phyloP scores from a whole-genome alignment of 1,284 basidiomycete species.

The Rhodotorula sp. region DNA sequence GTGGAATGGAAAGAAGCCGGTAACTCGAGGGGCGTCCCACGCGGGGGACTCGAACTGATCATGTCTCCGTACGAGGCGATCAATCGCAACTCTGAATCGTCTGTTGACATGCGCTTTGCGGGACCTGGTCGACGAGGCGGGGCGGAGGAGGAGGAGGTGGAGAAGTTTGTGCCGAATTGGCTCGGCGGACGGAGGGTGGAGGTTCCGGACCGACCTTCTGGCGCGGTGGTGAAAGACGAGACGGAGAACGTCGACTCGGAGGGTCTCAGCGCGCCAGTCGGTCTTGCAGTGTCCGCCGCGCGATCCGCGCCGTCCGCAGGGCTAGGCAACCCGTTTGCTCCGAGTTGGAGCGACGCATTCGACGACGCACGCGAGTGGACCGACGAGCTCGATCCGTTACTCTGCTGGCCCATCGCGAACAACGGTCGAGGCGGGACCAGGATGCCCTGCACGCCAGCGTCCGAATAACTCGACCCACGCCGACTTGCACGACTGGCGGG shows the following conservation, averaged over 20 bases:
- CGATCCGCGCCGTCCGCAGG: background rate
- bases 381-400: constrained; percentile 16
- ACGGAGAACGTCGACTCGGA: constrained; percentile 11
- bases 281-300: background rate
- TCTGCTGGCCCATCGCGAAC: constrained; percentile 14
- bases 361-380: constrained; percentile 25
- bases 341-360: constrained; percentile 7
- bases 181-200: background rate
- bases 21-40: background rate
- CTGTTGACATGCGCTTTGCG: constrained; percentile 15
- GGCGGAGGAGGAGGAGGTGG: background rate
- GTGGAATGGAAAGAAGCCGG: background rate
- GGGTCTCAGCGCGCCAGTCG: background rate
- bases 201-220: constrained; percentile 3
- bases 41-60: constrained; percentile 6
- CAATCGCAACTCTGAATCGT: constrained; percentile 31
- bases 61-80: constrained; percentile 35
- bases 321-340: background rate
- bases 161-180: background rate
- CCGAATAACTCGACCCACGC: constrained; percentile 44
- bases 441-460: constrained; percentile 1
- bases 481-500: constrained; percentile 62
- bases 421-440: constrained; percentile 20
- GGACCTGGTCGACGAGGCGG: background rate
- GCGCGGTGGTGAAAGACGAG: constrained; percentile 11